Base-by-base conservation (phyloP, 140 eudicot species). In the Flaveria floridana region DNA sequence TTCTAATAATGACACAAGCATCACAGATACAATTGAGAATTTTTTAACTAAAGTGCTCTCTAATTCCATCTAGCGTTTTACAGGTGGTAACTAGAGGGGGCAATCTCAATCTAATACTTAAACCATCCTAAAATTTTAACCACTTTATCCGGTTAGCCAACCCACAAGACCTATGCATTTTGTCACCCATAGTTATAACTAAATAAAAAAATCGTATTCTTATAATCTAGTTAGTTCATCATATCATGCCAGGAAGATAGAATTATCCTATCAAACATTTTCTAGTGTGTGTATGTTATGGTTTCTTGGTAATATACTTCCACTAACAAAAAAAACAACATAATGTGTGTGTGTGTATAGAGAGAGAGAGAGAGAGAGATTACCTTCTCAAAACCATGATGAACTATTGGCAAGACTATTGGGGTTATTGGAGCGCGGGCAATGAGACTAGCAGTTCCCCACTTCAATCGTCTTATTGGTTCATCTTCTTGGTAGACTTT, bases 391-490 rank as follows among this genome's bases (percentile, higher is more conserved):
- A 93, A 78, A 77, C 98, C 98, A 67, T 53, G 91, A 86, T 93
- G 98, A 69, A 93, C 50, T 55, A 93, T 90, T 20, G 98, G 98
- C 85, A 93, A 80, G 74, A 93, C 98, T 63, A 93, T 85, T 18
- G 98, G 97, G 73, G 97, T 90, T 61, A 93, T 86, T 23, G 96
- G 97, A 48, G 97, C 87, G 66, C 97, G 96, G 13, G 79, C 96
- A 71, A 93, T 90, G 75, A 93, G 98, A 84, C 98, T 90, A 34
- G 98, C 97, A 44, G 98, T 88, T 77, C 98, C 98, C 98, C 98
- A 93, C 76, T 93, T 93, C 69, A 93, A 82, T 62, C 93, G 79
- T 79, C 86, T 78, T 68, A 89, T 89, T 1, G 98, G 96, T 72
- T 81, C 89, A 83, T 88, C 91, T 80, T 93, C 92, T 71, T 90